phyloP scores from a whole-genome alignment of 768 basidiomycete genomes.

The Tulasnella sp. region DNA sequence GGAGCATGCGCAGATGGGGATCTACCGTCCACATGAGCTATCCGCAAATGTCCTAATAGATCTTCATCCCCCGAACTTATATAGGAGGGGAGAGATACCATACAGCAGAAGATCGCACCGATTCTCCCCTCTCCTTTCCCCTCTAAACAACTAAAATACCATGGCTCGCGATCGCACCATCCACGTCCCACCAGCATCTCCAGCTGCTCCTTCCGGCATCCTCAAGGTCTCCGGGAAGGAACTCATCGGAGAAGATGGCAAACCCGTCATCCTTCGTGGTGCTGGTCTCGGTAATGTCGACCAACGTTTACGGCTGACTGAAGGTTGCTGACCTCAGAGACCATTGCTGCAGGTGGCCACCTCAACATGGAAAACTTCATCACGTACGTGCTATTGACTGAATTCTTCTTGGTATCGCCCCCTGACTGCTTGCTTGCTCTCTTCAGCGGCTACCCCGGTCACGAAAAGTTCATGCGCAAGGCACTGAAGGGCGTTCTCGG shows the following conservation, averaged over 20 bases:
- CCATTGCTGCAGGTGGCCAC: conserved; percentile 46
- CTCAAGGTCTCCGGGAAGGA: conserved; percentile 44
- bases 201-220: conserved; percentile 20
- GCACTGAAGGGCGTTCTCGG: conserved; percentile 62
- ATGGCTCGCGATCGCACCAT: conserved; percentile 11
- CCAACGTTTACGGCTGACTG: conserved; percentile 25
- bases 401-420: background rate
- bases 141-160: background rate
- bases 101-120: background rate
- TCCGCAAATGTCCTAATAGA: background rate
- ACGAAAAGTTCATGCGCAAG: conserved; percentile 69
- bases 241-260: conserved; percentile 49
- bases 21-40: background rate
- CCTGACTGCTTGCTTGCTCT: background rate
- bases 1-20: background rate
- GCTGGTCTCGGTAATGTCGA: conserved; percentile 44
- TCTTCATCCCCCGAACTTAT: background rate
- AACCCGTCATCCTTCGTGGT: conserved; percentile 56
- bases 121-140: background rate
- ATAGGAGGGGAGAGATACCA: background rate
- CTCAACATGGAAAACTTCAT: conserved; percentile 60
- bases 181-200: conserved; percentile 12
- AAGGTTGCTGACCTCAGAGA: background rate
- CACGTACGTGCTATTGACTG: conserved; percentile 10
- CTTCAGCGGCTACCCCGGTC: conserved; percentile 59